Base-by-base conservation (phyloP, 306 rosid genomes). In the Malus sylvestris region DNA sequence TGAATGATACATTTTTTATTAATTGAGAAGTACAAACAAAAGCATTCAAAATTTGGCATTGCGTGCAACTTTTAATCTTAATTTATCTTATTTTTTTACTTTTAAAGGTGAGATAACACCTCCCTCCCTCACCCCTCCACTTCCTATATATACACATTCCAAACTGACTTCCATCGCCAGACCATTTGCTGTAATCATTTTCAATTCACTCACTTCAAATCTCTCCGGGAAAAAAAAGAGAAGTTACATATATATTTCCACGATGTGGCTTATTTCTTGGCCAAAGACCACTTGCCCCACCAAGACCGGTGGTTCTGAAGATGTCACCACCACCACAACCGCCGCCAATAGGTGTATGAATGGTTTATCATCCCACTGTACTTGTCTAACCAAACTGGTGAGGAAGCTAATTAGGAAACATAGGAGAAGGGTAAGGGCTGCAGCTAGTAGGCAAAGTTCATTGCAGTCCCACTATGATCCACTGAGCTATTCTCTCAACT, bases 391-490 rank as follows among this genome's bases (percentile, higher is more conserved):
- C 45, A 93, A 85, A 72, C 82, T 93, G 71, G 76, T 89, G 86
- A 87, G 87, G 67, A 89, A 86, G 79, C 76, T 93, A 12, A 38
- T 38, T 38, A 90, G 83, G 87, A 84, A 87, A 29, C 85, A 69
- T 2, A 64, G 80, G 33, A 58, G 85, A 67, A 73, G 42, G 3
- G 73, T 85, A 10, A 27, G 81, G 40, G 45, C 73, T 2, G 53
- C 73, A 2, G 46, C 75, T 0, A 78, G 70, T 52, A 74, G 87
- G 71, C 88, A 76, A 25, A 62, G 84, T 25, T 60, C 89, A 0
- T 82, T 90, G 66, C 89, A 90, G 68, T 90, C 93, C 80, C 87
- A 84, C 49, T 93, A 93, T 67, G 98, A 93, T 78, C 96, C 96
- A 0, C 10, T 91, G 81, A 93, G 98, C 81, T 93, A 91, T 77